Evolutionary conservation across 148 eudicot species (phyloP), one percentile per base, ranked within the genome.

Genomic region (Dianthus caryophyllus): DNA sequence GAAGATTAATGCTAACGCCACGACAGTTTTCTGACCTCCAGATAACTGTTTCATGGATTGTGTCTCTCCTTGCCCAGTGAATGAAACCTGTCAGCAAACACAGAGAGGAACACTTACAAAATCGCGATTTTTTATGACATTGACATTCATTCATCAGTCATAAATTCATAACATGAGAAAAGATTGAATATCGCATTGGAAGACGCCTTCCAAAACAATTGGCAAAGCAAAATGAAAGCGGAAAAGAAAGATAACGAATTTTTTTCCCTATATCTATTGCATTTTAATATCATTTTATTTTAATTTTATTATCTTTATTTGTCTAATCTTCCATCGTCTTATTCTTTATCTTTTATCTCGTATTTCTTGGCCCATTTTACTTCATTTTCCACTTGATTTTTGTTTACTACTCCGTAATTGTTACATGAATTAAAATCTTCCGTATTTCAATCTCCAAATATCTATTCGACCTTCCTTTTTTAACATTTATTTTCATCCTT

Each of bases 1-100:
- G 67, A 90, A 95, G 67, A 95, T 95, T 70, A 95, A 79, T 43
- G 89, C 83, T 82, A 95, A 78, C 30, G 99, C 97, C 59, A 95
- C 99, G 64, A 95, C 97, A 26, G 98, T 94, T 85, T 94, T 94
- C 85, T 90, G 98, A 73, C 99, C 99, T 30, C 99, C 99, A 59
- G 99, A 95, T 58, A 95, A 82, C 76, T 95, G 99, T 87, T 87
- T 95, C 97, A 95, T 95, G 2, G 96, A 95, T 76, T 95, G 99
- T 43, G 99, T 95, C 80, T 95, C 99, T 62, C 99, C 97, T 85
- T 90, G 93, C 61, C 99, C 99, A 20, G 99, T 90, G 64, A 95
- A 94, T 70, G 99, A 95, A 65, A 95, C 97, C 99, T 94, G 80
- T 52, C 64, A 75, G 18, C 61, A 50, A 67, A 64, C n/a, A 66